These are phyloP conservation scores for Malassezia globosa DNA, from an alignment of 1,284 basidiomycete species.

Conservation along the genomic window DNA sequence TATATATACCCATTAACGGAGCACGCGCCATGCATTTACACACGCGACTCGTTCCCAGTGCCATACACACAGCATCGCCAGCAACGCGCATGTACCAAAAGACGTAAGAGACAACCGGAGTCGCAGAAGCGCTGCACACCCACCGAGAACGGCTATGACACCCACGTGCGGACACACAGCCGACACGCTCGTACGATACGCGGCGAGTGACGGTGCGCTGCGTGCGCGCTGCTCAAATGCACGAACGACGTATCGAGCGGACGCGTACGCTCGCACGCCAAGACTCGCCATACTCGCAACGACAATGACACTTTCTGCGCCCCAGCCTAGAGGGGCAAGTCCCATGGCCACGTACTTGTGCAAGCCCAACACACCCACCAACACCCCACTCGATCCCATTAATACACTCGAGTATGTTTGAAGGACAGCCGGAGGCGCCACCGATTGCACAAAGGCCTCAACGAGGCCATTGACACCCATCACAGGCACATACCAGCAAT, in stretches of 20 bases:
- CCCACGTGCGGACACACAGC: not conserved
- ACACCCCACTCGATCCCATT: slow-evolving; percentile 23
- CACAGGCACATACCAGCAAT: slow-evolving; percentile 36
- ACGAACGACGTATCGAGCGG: not conserved
- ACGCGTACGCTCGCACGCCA: slow-evolving; percentile 7
- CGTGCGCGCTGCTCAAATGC: not conserved
- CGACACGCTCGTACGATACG: not conserved
- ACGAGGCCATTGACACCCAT: slow-evolving; percentile 42
- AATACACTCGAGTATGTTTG: slow-evolving; percentile 26
- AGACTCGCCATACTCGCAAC: slow-evolving; percentile 6
- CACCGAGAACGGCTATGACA: not conserved
- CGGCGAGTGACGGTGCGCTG: not conserved
- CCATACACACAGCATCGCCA: no score
- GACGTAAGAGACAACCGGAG: no score
- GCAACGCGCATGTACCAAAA: no score
- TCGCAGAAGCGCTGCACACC: not conserved
- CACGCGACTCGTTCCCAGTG: no score
- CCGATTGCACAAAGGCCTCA: slow-evolving; percentile 40
- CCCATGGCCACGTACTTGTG: no score
- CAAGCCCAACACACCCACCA: slow-evolving; percentile 15
- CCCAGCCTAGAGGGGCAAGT: not conserved
- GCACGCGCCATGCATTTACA: no score
- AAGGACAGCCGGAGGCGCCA: slow-evolving; percentile 21
- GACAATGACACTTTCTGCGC: slow-evolving; percentile 6
- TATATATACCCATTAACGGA: no score